A percentile compares a stretch with the other conserved stretches of the same genome.
Conservation (phyloP, 2,329 filamentous ascomycete species). For the Aspergillus persii region DNA sequence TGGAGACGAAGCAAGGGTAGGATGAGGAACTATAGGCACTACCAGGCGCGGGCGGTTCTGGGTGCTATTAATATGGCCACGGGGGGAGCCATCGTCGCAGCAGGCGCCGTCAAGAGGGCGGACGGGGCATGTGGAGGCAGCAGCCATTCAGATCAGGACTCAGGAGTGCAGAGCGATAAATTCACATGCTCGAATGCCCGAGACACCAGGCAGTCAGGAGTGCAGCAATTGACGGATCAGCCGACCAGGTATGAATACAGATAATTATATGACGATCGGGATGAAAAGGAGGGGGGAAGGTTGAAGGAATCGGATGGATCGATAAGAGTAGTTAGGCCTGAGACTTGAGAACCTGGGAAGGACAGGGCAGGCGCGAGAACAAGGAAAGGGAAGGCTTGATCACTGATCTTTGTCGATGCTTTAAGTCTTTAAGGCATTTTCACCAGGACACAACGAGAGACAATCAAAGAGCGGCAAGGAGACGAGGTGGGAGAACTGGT, state of each 20-base stretch:
- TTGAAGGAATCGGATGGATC: no score
- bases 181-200: slow-evolving; percentile 17
- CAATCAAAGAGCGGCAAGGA: background rate
- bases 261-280: background rate
- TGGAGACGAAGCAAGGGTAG: slow-evolving; percentile 12
- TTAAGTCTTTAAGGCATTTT: no score
- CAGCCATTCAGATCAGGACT: slow-evolving; percentile 10
- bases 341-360: no score
- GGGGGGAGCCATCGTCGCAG: slow-evolving; percentile 4
- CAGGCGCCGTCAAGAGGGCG: slow-evolving; percentile 17
- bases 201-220: slow-evolving; percentile 15
- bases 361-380: no score
- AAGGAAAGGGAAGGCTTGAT: no score
- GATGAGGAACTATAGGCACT: slow-evolving; percentile 5
- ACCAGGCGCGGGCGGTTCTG: slow-evolving; percentile 5
- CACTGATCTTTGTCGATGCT: no score
- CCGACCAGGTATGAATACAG: slow-evolving; percentile 6
- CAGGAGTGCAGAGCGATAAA: background rate
- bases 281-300: no score
- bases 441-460: background rate
- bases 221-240: slow-evolving; percentile 10
- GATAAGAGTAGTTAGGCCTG: no score
- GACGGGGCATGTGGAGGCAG: slow-evolving; percentile 29
- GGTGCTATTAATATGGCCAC: slow-evolving; percentile 11
- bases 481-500: background rate